Conservation (phyloP, 2,329 filamentous ascomycete genomes). For the Cercospora sesami region DNA sequence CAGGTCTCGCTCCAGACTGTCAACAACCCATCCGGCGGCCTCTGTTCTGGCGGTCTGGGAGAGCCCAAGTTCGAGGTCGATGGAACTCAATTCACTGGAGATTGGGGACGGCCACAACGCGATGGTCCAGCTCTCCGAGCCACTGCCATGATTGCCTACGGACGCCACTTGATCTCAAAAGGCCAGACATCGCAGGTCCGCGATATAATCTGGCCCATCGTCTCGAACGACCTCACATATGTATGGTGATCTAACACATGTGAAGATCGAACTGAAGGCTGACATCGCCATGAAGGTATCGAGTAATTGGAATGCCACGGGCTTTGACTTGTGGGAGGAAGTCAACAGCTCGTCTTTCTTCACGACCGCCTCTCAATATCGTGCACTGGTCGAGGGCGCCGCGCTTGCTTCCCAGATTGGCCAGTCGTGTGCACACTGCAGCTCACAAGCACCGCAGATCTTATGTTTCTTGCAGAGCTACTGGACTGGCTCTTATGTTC, state of each 20-base stretch:
- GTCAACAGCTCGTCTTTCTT: constrained; percentile 77
- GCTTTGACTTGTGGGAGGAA: constrained; percentile 83
- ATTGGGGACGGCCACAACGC: constrained; percentile 76
- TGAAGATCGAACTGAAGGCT: not conserved
- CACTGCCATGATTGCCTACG: constrained; percentile 70
- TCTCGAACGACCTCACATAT: constrained; percentile 74
- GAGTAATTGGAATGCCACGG: constrained; percentile 57
- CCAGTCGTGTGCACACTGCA: constrained; percentile 60
- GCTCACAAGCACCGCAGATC: constrained; percentile 65
- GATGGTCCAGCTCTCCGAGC: constrained; percentile 78
- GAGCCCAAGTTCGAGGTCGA: constrained; percentile 74
- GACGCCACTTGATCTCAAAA: constrained; percentile 63
- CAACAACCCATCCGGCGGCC: constrained; percentile 66
- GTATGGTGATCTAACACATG: constrained; percentile 58
- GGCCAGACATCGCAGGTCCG: constrained; percentile 47
- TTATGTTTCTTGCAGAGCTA: constrained; percentile 73
- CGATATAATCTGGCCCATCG: constrained; percentile 67
- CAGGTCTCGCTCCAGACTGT: constrained; percentile 68
- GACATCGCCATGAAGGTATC: not conserved
- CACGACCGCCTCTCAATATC: constrained; percentile 68
- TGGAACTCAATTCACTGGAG: constrained; percentile 49
- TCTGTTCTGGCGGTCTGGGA: constrained; percentile 57
- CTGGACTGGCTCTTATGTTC: constrained; percentile 67
- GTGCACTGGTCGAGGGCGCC: constrained; percentile 64
- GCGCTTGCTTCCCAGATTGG: constrained; percentile 65